Conservation (phyloP, 1,284 basidiomycete species). For the Ganoderma resinaceum region DNA sequence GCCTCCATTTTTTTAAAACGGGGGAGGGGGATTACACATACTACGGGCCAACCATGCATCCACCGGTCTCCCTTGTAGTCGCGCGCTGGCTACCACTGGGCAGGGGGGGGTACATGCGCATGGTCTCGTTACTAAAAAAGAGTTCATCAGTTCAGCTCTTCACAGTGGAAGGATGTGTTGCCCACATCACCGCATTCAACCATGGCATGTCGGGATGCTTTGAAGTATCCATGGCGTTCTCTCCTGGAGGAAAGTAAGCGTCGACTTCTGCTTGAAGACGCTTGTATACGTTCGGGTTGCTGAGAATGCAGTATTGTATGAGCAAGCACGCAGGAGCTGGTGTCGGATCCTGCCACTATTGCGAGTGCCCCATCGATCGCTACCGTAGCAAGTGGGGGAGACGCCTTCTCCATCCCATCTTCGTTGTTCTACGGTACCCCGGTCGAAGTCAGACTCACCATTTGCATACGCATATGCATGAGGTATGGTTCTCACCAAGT, state of each 20-base stretch:
- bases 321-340: constrained; percentile 34
- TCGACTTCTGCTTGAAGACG: constrained; percentile 40
- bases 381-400: constrained; percentile 19
- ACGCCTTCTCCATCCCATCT: constrained; percentile 20
- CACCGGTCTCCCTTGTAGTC: constrained; percentile 33
- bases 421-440: constrained; percentile 28
- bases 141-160: neutral
- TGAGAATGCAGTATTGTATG: constrained; percentile 31
- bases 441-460: neutral
- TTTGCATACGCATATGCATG: neutral
- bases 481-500: constrained; percentile 20
- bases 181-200: constrained; percentile 42
- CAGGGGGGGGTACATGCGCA: constrained; percentile 62
- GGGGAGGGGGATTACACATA: constrained; percentile 25
- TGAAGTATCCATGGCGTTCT: constrained; percentile 34
- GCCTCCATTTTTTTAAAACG: neutral
- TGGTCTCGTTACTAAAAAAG: constrained; percentile 58
- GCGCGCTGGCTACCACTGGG: constrained; percentile 58
- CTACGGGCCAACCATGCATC: constrained; percentile 35
- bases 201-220: constrained; percentile 37
- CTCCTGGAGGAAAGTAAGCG: constrained; percentile 33
- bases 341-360: constrained; percentile 42
- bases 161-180: constrained; percentile 15
- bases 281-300: constrained; percentile 25
- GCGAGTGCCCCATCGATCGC: constrained; percentile 27